Conservation (phyloP, 129 eudicot species). For the Tanacetum coccineum region DNA sequence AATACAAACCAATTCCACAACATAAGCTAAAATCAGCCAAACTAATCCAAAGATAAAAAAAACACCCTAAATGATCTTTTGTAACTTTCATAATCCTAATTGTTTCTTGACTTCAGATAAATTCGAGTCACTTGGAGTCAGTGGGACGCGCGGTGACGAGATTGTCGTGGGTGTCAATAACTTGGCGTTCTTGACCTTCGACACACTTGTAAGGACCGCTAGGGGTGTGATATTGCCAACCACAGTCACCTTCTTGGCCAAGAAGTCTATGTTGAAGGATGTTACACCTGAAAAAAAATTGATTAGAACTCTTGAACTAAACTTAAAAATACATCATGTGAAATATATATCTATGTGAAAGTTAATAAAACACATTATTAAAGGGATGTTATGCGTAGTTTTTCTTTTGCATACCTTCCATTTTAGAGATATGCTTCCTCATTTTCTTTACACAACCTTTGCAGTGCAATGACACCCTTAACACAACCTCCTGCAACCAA, state of each 20-base stretch:
- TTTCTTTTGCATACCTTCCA: constrained; percentile 51
- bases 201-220: constrained; percentile 52
- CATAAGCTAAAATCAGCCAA: constrained; percentile 18
- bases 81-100: constrained; percentile 27
- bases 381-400: too few species aligned
- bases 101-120: constrained; percentile 34
- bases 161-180: constrained; percentile 45
- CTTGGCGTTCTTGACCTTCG: constrained; percentile 74
- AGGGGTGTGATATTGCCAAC: constrained; percentile 72
- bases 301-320: neutral
- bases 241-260: constrained; percentile 80
- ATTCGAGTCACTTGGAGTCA: constrained; percentile 18
- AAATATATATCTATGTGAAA: neutral
- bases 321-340: neutral
- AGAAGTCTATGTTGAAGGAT: constrained; percentile 74
- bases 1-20: constrained; percentile 15
- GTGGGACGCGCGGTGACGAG: constrained; percentile 27
- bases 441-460: constrained; percentile 86
- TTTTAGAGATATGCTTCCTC: constrained; percentile 84
- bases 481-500: constrained; percentile 76
- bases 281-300: constrained; percentile 49
- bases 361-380: neutral
- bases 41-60: constrained; percentile 14
- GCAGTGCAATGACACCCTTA: constrained; percentile 91
- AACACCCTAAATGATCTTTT: constrained; percentile 13